Conservation (phyloP, 306 rosid genomes). For the Quercus aquifolioides region DNA sequence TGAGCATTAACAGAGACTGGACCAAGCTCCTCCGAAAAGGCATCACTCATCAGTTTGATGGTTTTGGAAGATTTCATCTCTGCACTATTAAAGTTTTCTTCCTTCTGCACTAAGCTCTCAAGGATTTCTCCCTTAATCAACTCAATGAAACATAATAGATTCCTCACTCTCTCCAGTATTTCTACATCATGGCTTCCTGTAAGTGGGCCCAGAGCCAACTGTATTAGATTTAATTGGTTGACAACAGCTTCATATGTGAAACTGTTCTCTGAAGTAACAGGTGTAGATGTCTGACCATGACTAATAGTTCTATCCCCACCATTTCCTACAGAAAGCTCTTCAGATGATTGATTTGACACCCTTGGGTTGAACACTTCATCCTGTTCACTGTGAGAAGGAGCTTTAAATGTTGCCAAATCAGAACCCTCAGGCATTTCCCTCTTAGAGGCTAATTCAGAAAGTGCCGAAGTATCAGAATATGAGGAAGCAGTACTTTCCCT, state of each 20-base stretch:
- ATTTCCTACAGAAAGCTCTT: constrained; percentile 33
- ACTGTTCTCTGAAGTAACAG: constrained; percentile 22
- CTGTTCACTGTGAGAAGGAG: constrained; percentile 31
- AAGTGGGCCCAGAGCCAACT: constrained; percentile 54
- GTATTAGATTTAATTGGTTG: constrained; percentile 50
- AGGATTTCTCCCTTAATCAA: constrained; percentile 49
- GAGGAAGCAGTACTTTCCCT: constrained; percentile 27
- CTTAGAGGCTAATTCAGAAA: constrained; percentile 26
- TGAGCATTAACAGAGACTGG: constrained; percentile 75
- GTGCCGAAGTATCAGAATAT: constrained; percentile 26
- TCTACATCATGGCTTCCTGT: constrained; percentile 70
- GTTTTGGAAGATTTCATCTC: constrained; percentile 40
- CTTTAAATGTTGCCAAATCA: constrained; percentile 31
- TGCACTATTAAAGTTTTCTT: constrained; percentile 30
- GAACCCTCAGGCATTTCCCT: constrained; percentile 32
- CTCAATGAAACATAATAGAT: constrained; percentile 57
- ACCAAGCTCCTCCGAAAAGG: constrained; percentile 65
- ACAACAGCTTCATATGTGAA: constrained; percentile 44
- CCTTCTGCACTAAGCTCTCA: constrained; percentile 31
- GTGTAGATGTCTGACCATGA: constrained; percentile 29
- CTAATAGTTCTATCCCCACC: constrained; percentile 21
- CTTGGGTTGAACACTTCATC: constrained; percentile 54
- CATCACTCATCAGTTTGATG: constrained; percentile 46
- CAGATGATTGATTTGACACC: constrained; percentile 37
- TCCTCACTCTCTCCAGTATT: constrained; percentile 73